Evolutionary conservation across 441 rosid species (phyloP).

Genomic region (Erodium moschatum): DNA sequence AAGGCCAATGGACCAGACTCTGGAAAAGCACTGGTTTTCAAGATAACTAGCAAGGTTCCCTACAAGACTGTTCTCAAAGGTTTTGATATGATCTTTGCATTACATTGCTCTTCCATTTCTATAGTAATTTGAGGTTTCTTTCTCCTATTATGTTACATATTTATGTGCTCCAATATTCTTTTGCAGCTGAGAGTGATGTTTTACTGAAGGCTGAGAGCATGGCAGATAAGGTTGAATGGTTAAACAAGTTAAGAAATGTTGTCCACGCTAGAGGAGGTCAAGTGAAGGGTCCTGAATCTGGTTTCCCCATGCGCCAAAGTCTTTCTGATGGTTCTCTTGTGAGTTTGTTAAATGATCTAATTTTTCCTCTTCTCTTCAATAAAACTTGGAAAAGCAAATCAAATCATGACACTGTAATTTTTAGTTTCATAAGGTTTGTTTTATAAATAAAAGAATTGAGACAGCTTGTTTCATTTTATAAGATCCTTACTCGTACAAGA

Average conservation of each 20-base stretch:
- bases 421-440: slow-evolving; percentile 6
- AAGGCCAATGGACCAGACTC: slow-evolving; percentile 72
- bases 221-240: slow-evolving; percentile 84
- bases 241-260: slow-evolving; percentile 62
- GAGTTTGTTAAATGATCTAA: too few species aligned
- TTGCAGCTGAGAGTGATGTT: slow-evolving; percentile 78
- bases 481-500: background rate
- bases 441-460: background rate
- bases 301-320: too few species aligned
- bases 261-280: slow-evolving; percentile 64
- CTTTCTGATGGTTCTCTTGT: too few species aligned
- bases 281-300: too few species aligned
- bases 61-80: slow-evolving; percentile 95
- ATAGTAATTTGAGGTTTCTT: background rate
- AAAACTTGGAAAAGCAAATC: too few species aligned
- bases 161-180: slow-evolving; percentile 21
- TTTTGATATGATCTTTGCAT: slow-evolving; percentile 18
- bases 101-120: slow-evolving; percentile 5
- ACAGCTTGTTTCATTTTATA: background rate
- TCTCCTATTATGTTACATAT: slow-evolving; percentile 7
- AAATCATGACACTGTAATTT: background rate
- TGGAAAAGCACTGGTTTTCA: slow-evolving; percentile 63
- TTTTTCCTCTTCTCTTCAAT: too few species aligned
- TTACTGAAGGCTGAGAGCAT: slow-evolving; percentile 77
- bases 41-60: slow-evolving; percentile 76